A percentile compares a stretch with the other conserved stretches of the same genome.
Conservation (phyloP, 192 early-diverging fungal genomes). For the Podila epicladia region DNA sequence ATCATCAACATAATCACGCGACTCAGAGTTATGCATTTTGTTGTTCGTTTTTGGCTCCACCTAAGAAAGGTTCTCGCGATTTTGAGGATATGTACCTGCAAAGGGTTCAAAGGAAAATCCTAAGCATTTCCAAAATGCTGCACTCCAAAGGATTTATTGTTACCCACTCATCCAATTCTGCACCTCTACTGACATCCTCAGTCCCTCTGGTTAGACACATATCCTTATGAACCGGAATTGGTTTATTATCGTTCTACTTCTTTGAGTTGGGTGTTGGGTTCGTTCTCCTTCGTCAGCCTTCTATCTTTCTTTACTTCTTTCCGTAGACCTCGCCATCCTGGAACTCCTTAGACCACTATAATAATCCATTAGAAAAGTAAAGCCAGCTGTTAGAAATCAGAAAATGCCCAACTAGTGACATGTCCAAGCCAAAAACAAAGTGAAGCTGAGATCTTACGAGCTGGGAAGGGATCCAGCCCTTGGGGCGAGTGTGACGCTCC, state of each 20-base stretch:
- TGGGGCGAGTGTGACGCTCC: slow-evolving; percentile 49
- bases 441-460: slow-evolving; percentile 6
- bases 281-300: background rate
- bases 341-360: slow-evolving; percentile 53
- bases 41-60: no score
- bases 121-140: no score
- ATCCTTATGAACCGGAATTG: background rate
- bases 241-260: slow-evolving; percentile 1
- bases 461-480: slow-evolving; percentile 41
- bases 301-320: slow-evolving; percentile 42
- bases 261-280: background rate
- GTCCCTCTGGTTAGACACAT: no score
- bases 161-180: no score
- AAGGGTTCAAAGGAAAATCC: no score
- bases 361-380: background rate
- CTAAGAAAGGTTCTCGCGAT: no score
- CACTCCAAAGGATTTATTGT: no score
- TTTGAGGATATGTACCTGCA: no score
- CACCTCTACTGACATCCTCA: no score
- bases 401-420: background rate
- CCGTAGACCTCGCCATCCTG: slow-evolving; percentile 48
- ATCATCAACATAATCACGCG: no score
- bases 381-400: background rate
- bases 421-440: background rate
- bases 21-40: no score